phyloP scores from a whole-genome alignment of 192 early-diverging fungal genomes.

The Dimargaris verticillata region DNA sequence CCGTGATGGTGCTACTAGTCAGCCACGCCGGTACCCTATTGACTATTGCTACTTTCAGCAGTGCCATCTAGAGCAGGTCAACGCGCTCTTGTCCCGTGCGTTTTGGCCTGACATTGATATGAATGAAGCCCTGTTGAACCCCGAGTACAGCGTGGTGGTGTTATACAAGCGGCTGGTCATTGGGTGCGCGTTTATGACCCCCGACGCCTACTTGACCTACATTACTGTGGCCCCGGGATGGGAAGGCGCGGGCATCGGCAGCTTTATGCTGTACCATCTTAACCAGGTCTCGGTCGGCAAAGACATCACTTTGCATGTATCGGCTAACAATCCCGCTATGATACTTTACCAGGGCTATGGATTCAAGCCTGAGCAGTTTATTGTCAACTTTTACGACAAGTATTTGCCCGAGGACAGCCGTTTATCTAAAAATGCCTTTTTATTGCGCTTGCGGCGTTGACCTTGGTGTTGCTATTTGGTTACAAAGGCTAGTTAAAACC shows the following conservation, averaged over 20 bases:
- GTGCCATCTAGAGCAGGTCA: constrained; percentile 53
- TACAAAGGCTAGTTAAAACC: not conserved
- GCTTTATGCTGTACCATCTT: constrained; percentile 74
- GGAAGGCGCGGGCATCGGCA: constrained; percentile 68
- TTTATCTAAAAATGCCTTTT: constrained; percentile 75
- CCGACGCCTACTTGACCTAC: constrained; percentile 79
- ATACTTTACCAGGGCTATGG: constrained; percentile 83
- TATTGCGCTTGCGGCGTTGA: constrained; percentile 61
- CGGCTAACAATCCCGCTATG: constrained; percentile 84
- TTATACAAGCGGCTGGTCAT: constrained; percentile 63
- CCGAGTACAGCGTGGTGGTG: constrained; percentile 73
- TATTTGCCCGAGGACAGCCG: constrained; percentile 57
- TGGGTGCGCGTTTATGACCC: constrained; percentile 85
- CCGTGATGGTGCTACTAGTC: not conserved
- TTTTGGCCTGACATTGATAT: constrained; percentile 90
- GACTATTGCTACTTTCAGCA: constrained; percentile 65
- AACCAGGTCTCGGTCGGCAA: constrained; percentile 55
- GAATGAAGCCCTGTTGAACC: constrained; percentile 60
- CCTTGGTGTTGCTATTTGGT: not conserved
- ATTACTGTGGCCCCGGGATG: constrained; percentile 71
- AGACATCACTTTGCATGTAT: constrained; percentile 84
- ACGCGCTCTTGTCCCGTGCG: constrained; percentile 47
- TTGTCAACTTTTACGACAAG: constrained; percentile 80
- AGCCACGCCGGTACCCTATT: constrained; percentile 27
- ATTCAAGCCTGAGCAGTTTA: constrained; percentile 86